phyloP scores from a whole-genome alignment of 139 green algal species.

The Mesostigma viride region DNA sequence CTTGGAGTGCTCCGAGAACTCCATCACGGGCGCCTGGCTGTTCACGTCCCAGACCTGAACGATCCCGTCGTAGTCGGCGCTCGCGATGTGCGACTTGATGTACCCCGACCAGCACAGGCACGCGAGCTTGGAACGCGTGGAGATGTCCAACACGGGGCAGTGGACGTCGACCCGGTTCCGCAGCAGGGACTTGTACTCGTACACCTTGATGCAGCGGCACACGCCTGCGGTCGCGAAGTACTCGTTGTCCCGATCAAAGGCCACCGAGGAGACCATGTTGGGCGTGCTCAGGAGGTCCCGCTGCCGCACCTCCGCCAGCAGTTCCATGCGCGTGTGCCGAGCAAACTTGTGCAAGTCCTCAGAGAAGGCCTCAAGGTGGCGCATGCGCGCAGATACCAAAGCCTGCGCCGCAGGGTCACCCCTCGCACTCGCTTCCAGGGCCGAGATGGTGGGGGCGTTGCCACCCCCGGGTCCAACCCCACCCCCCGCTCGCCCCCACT shows the following conservation, averaged over 20 bases:
- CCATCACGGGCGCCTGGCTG: conserved; percentile 34
- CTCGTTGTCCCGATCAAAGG: conserved; percentile 76
- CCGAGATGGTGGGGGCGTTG: background rate
- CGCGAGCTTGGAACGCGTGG: conserved; percentile 48
- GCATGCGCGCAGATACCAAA: too few relatives aligned
- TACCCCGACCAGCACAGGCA: conserved; percentile 72
- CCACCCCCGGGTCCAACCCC: background rate
- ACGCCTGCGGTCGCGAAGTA: conserved; percentile 80
- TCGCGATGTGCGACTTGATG: conserved; percentile 53
- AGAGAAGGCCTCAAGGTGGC: conserved; percentile 39
- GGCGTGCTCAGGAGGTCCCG: conserved; percentile 37
- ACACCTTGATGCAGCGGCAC: conserved; percentile 53
- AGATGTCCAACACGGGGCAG: conserved; percentile 62
- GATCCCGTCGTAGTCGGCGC: conserved; percentile 66
- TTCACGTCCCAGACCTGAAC: conserved; percentile 53
- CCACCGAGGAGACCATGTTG: conserved; percentile 67
- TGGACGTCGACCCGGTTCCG: conserved; percentile 34
- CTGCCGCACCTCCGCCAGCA: conserved; percentile 40
- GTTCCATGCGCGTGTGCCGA: conserved; percentile 22
- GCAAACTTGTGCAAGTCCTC: conserved; percentile 43
- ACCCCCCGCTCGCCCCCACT: too few relatives aligned
- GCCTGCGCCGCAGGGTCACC: too few relatives aligned
- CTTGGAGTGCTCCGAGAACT: conserved; percentile 68
- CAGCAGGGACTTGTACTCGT: conserved; percentile 39
- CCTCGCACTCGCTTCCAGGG: too few relatives aligned